Base-by-base conservation (phyloP, 2,329 filamentous ascomycete genomes). In the Sclerotinia minor region DNA sequence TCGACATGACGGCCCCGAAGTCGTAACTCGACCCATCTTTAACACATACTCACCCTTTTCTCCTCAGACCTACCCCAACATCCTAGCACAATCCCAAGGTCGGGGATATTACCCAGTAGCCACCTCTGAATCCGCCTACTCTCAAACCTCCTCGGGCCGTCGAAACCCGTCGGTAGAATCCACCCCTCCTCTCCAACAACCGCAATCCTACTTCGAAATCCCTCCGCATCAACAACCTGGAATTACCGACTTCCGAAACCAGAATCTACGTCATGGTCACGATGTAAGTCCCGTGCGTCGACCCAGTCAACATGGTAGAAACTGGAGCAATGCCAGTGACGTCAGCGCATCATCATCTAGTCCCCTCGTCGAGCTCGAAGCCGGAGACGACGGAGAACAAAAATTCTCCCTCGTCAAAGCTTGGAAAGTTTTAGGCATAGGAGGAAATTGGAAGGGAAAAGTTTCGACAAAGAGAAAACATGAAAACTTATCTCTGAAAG, bases 11-110 rank as follows among this genome's bases (percentile, higher is more conserved):
- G 57, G 57, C 26, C 64, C 55, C 32, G 72, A 73, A 24, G 69
- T 67, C 49, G 66, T 70, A 49, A 71, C 70, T 19, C 72, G 73
- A n/a, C 73, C 72, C 7, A 26, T 38, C 8, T 69, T 67, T 5
- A 54, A 26, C 45, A 59, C 65, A 21, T 61, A 54, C 47, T 67
- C 65, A 41, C 58, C 50, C 21, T 65, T 67, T n/a, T 32, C 64
- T 41, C 58, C 54, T 2, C 17, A 52, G 5, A 17, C 35, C 19
- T 49, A 66, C n/a, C 11, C 15, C 4, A 24, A 49, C 7, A 29
- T 19, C 3, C 50, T 50, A 44, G 6, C 49, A 2, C n/a, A 21
- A 45, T 53, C 17, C 13, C 55, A 49, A 24, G 26, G 26, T 47
- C 65, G 45, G 15, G 53, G 29, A 6, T 68, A 68, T 47, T 38